Conservation (phyloP, 1,284 basidiomycete genomes). For the Cutaneotrichosporon spelunceum region DNA sequence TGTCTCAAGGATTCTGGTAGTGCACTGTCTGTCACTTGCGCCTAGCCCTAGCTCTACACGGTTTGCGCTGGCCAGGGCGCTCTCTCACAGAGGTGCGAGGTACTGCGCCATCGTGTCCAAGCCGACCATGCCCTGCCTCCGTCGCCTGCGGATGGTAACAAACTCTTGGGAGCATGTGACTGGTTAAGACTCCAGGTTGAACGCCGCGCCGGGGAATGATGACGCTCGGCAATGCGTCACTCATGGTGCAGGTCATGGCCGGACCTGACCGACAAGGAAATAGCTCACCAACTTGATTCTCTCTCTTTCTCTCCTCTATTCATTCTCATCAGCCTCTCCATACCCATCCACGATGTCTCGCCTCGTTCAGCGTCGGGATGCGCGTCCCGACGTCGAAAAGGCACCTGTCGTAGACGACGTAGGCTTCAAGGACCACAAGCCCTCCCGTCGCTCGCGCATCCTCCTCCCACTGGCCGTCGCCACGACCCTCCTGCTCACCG, state of each 20-base stretch:
- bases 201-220: too few relatives aligned
- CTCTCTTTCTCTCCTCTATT: neutral
- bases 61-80: too few relatives aligned
- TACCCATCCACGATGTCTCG: neutral
- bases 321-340: neutral
- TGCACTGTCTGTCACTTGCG: too few relatives aligned
- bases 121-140: too few relatives aligned
- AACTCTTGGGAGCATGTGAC: neutral
- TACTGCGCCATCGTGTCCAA: too few relatives aligned
- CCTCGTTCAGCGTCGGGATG: conserved; percentile 8
- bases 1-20: too few relatives aligned
- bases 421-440: conserved; percentile 4
- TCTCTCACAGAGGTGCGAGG: too few relatives aligned
- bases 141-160: too few relatives aligned
- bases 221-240: too few relatives aligned
- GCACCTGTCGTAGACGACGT: neutral
- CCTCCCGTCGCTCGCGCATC: neutral
- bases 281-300: neutral
- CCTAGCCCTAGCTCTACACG: too few relatives aligned
- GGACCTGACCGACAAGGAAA: too few relatives aligned
- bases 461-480: neutral
- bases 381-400: conserved; percentile 14
- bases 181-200: neutral
- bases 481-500: neutral
- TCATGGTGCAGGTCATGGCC: too few relatives aligned